A percentile compares a stretch with the other conserved stretches of the same genome.
phyloP scores from a whole-genome alignment of 1,139 yeast species.

The Pneumocystis oryctolagi region DNA sequence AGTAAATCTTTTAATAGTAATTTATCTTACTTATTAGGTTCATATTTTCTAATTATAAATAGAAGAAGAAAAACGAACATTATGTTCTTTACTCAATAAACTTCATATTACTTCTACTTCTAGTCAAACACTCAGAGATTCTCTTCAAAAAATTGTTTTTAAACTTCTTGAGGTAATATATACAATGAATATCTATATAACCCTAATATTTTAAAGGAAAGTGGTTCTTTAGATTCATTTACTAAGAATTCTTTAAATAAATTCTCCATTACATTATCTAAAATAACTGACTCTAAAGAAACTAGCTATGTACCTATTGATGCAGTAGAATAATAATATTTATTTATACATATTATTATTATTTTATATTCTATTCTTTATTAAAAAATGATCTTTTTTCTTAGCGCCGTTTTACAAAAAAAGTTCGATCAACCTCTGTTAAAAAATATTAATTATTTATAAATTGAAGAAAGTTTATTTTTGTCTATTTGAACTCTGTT shows the following conservation, averaged over 20 bases:
- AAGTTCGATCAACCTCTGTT: neutral
- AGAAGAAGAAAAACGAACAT: conserved; percentile 3
- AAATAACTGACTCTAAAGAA: neutral
- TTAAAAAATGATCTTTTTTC: neutral
- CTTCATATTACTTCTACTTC: neutral
- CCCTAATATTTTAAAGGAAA: neutral
- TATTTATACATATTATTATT: neutral
- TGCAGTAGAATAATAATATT: neutral
- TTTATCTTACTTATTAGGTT: neutral
- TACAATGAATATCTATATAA: neutral
- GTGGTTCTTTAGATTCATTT: neutral
- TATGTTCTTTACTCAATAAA: conserved; percentile 2
- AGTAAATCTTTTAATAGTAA: neutral
- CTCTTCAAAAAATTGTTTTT: neutral
- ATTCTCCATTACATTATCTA: neutral
- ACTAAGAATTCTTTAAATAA: neutral
- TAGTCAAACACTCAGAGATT: neutral
- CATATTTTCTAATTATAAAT: neutral
- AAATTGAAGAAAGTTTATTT: neutral
- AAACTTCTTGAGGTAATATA: neutral
- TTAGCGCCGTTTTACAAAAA: neutral
- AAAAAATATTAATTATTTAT: neutral
- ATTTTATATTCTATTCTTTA: neutral
- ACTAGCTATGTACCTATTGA: neutral
- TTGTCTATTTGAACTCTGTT: neutral